Evolutionary conservation across 2,329 filamentous ascomycete genomes (phyloP).

Genomic region (Lachnellula occidentalis): DNA sequence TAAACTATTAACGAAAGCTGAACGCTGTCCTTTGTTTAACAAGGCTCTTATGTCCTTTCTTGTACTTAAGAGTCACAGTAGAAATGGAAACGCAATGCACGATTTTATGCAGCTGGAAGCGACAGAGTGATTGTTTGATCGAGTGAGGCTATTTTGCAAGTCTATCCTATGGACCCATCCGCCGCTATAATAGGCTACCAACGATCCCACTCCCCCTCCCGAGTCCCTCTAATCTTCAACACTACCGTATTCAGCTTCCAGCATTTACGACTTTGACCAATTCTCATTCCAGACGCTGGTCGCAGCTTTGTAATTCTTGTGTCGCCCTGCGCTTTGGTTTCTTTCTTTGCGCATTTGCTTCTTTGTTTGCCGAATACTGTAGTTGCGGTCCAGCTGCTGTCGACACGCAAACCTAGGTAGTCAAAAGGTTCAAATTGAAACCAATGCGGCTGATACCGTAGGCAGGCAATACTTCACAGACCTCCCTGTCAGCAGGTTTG

Average conservation of each 20-base stretch:
- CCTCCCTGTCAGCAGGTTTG: constrained; percentile 9
- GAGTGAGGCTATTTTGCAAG: constrained; percentile 55
- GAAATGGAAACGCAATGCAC: not conserved
- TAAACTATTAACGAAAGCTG: too few relatives aligned
- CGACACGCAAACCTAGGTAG: not conserved
- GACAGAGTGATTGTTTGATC: not conserved
- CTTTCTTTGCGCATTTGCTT: not conserved
- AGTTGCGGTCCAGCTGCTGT: not conserved
- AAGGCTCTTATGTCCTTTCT: too few relatives aligned
- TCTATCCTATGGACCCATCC: not conserved
- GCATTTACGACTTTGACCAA: not conserved
- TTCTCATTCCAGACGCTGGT: constrained; percentile 6
- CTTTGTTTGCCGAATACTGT: not conserved
- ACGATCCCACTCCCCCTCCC: not conserved
- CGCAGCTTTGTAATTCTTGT: constrained; percentile 10
- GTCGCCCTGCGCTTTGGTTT: not conserved
- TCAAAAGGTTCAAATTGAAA: not conserved
- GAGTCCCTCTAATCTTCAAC: not conserved
- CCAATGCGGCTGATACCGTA: not conserved
- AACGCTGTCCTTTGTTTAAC: too few relatives aligned
- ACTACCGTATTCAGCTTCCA: not conserved
- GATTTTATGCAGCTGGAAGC: not conserved
- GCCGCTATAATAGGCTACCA: not conserved
- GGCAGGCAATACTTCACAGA: not conserved
- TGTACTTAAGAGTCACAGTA: too few relatives aligned